Evolutionary conservation across 2,329 filamentous ascomycete genomes (phyloP).

Genomic region (Cladophialophora exuberans): DNA sequence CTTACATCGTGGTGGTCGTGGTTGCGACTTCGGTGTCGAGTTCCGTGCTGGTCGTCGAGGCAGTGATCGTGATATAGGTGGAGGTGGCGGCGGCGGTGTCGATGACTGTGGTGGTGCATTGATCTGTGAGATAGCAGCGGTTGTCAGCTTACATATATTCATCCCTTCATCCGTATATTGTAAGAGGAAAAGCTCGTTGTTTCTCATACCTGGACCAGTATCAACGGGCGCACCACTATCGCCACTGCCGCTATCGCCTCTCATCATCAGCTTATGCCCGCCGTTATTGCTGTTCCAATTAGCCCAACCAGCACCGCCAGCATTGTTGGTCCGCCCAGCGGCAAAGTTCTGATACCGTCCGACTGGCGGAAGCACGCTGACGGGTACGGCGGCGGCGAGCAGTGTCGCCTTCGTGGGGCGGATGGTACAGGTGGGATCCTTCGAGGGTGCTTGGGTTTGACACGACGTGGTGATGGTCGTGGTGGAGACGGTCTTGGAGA

Average conservation of each 20-base stretch:
- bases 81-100: slow-evolving; percentile 21
- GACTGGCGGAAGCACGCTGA: slow-evolving; percentile 7
- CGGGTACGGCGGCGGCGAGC: slow-evolving; percentile 8
- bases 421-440: slow-evolving; percentile 27
- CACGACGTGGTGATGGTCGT: slow-evolving; percentile 26
- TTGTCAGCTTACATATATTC: no score
- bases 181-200: no score
- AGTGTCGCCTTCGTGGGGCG: slow-evolving; percentile 26
- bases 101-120: slow-evolving; percentile 26
- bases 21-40: slow-evolving; percentile 22
- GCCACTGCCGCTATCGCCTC: not conserved
- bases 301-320: not conserved
- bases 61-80: slow-evolving; percentile 23
- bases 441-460: slow-evolving; percentile 18
- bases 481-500: slow-evolving; percentile 19
- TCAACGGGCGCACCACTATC: slow-evolving; percentile 9
- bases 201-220: slow-evolving; percentile 21
- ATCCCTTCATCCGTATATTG: no score
- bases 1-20: slow-evolving; percentile 27
- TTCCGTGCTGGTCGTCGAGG: slow-evolving; percentile 28
- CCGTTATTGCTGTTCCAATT: no score
- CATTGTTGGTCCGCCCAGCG: no score
- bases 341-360: no score
- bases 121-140: slow-evolving; percentile 15
- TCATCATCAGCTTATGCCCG: not conserved